Evolutionary conservation across 2,329 filamentous ascomycete species (phyloP), one percentile per base, ranked within the genome.

Genomic region (Monilinia aucupariae): DNA sequence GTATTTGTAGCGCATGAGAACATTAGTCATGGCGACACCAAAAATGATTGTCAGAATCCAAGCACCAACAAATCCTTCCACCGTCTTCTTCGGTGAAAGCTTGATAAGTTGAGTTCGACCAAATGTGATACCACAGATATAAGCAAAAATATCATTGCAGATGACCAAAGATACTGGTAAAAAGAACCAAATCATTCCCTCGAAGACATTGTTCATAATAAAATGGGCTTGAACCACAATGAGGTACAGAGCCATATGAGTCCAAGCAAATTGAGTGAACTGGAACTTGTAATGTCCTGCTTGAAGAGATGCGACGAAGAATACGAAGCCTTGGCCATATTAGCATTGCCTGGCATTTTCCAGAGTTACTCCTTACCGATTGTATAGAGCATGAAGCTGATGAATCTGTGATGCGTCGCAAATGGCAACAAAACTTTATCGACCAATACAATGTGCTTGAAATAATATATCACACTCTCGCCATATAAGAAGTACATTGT

Each of bases 161-260:
- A 99, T 96, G 75, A 99, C 94, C 71, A 99, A 84, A 60, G 91
- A 88, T 9, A 91, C 92, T 9, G 94, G 94, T 51, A 99, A 79
- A 83, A 97, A 97, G 82, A 99, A 97, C 94, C 94, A 99, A 75
- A 99, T 96, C 90, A 99, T 92, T 79, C 94, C 94, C 79, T 99
- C 94, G 71, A 99, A 96, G 68, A 99, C 89, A 77, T 99, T 99
- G 83, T 99, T 99, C 91, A 99, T 97, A 79, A 97, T 91, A 76
- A 99, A 99, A 76, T 99, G 94, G 17, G 94, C 92, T 77, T 99
- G 92, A 7, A 96, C 92, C 47, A 97, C 93, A 72, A 99, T 97
- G 72, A 99, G 82, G 80, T 96, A 97, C 25, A 99, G 85, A 6
- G 96, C 94, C 92, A 99, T 97, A 76, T 99, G 94, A 17, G 94